Percentiles rank a stretch among this genome's conserved stretches.
phyloP scores from a whole-genome alignment of 352 stramenopile species.

The Phytophthora hybrid region DNA sequence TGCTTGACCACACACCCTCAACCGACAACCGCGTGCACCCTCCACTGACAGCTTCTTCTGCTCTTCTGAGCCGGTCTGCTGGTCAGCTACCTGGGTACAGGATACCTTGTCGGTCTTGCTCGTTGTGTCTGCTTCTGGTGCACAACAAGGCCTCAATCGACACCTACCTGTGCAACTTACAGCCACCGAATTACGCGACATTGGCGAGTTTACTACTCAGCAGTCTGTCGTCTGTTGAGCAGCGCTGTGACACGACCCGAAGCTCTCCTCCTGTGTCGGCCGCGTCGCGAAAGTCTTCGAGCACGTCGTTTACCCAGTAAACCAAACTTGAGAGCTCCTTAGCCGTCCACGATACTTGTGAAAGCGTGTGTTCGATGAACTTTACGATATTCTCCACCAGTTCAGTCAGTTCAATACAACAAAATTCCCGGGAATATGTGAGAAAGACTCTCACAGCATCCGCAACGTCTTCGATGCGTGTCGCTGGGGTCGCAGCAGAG shows the following conservation, averaged over 20 bases:
- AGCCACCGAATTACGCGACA: no score
- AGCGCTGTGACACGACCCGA: neutral
- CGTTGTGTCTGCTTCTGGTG: neutral
- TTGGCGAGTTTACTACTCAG: no score
- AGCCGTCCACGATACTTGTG: constrained; percentile 4
- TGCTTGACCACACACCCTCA: no score
- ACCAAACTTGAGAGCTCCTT: constrained; percentile 11
- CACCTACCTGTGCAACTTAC: neutral
- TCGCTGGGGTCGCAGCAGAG: neutral
- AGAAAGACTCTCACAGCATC: constrained; percentile 6
- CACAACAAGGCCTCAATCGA: neutral
- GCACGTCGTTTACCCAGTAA: neutral
- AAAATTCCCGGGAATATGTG: neutral
- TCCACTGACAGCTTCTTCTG: no score
- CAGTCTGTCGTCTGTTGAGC: neutral
- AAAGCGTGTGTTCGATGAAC: constrained; percentile 5
- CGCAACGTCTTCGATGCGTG: constrained; percentile 1
- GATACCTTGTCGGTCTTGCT: no score
- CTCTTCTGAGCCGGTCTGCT: no score
- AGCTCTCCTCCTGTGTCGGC: neutral
- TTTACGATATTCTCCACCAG: constrained; percentile 1
- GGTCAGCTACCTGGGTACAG: no score
- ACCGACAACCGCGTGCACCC: no score
- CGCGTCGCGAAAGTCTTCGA: neutral
- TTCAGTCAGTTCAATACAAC: neutral